Percentiles rank a stretch among this genome's conserved stretches.
phyloP scores from a whole-genome alignment of 768 basidiomycete species.

The Mycena capillaripes region DNA sequence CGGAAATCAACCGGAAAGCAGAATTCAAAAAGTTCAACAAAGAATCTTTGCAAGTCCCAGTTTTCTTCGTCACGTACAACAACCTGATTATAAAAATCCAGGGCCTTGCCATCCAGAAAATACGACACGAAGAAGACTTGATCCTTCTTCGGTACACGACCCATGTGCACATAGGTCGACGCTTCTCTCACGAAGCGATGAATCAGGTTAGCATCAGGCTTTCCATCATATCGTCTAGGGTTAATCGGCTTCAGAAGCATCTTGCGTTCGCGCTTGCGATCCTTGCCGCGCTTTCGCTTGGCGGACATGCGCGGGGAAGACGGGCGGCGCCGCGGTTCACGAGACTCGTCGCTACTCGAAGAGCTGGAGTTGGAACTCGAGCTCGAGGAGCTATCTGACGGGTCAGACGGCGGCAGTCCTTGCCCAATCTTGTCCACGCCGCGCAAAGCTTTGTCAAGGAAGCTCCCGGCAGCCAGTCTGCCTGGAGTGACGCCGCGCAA shows the following conservation, averaged over 20 bases:
- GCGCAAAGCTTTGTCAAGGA: background rate
- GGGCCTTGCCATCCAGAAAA: too few relatives aligned
- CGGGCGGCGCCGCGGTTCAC: background rate
- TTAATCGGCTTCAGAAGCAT: too few relatives aligned
- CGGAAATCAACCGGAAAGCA: constrained; percentile 4
- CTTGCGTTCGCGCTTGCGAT: too few relatives aligned
- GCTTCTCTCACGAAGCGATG: too few relatives aligned
- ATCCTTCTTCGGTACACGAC: too few relatives aligned
- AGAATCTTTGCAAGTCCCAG: background rate
- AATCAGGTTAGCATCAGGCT: too few relatives aligned
- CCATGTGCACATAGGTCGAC: too few relatives aligned
- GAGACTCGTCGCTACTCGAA: background rate
- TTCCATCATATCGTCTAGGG: too few relatives aligned
- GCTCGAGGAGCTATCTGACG: background rate
- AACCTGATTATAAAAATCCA: too few relatives aligned
- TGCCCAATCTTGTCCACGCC: background rate
- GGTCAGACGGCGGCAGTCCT: background rate
- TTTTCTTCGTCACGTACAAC: background rate
- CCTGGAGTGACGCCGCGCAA: background rate
- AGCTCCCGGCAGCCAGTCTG: background rate
- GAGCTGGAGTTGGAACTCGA: background rate
- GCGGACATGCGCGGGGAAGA: too few relatives aligned
- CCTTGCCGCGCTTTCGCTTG: too few relatives aligned
- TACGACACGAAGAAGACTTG: too few relatives aligned
- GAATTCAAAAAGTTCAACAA: background rate